Evolutionary conservation across 495 filamentous ascomycete species (phyloP).

Genomic region (Aspergillus sclerotiicarbonarius): DNA sequence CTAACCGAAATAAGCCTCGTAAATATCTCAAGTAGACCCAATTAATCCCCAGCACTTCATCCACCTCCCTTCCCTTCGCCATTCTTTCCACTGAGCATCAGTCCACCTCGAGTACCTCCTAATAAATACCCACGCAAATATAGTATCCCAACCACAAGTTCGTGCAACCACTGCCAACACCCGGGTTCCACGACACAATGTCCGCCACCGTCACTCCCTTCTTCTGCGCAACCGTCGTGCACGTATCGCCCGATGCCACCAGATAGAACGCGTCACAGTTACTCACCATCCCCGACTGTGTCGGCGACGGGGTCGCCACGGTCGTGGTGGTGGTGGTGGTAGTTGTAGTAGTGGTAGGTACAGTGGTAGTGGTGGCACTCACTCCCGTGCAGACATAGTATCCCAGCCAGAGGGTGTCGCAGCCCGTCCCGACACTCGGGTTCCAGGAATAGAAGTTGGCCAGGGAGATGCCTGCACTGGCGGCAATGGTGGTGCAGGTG

Average conservation of each 20-base stretch:
- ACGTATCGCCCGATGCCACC: conserved; percentile 4
- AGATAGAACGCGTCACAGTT: conserved; percentile 1
- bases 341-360: not conserved
- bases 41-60: not conserved
- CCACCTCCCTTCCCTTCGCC: not conserved
- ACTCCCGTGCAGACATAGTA: conserved; percentile 11
- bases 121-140: conserved; percentile 3
- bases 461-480: conserved; percentile 11
- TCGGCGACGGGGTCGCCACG: not conserved
- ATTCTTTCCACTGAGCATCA: too few relatives aligned
- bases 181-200: conserved; percentile 4
- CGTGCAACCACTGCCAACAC: not conserved
- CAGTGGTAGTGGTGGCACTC: not conserved
- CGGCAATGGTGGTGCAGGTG: conserved; percentile 17
- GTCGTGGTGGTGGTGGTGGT: not conserved
- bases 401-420: conserved; percentile 1
- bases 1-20: too few relatives aligned
- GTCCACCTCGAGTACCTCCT: too few relatives aligned
- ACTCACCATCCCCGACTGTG: conserved; percentile 5
- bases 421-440: conserved; percentile 15
- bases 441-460: conserved; percentile 20
- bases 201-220: not conserved
- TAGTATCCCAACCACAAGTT: conserved; percentile 5
- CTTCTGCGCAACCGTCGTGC: conserved; percentile 1
- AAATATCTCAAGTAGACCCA: too few relatives aligned